A percentile compares a stretch with the other conserved stretches of the same genome.
These are phyloP conservation scores for Saprolegnia parasitica DNA, from an alignment of 352 stramenopile species.

Conservation along the genomic window DNA sequence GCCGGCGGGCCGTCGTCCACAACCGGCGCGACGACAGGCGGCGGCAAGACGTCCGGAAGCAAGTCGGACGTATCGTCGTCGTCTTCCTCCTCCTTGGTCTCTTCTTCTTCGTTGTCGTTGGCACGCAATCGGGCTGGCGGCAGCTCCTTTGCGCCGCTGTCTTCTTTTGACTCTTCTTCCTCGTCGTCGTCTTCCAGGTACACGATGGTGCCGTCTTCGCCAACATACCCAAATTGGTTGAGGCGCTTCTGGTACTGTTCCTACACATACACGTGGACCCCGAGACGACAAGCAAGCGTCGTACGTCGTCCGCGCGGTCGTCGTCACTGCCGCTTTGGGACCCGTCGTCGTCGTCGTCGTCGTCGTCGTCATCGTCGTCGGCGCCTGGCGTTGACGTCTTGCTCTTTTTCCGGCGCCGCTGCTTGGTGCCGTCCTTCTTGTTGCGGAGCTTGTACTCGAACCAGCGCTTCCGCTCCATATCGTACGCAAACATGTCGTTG, in stretches of 20 bases:
- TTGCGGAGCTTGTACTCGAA: slow-evolving; percentile 88
- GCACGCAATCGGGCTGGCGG: slow-evolving; percentile 17
- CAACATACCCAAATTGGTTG: slow-evolving; percentile 94
- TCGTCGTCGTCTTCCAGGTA: slow-evolving; percentile 90
- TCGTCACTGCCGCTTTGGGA: slow-evolving; percentile 57
- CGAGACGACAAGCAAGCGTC: not conserved
- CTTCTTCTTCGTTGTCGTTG: slow-evolving; percentile 34
- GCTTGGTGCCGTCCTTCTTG: slow-evolving; percentile 67
- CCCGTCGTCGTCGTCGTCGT: slow-evolving; percentile 43
- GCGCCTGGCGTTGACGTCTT: slow-evolving; percentile 19
- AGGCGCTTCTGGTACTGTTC: slow-evolving; percentile 35
- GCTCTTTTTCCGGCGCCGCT: slow-evolving; percentile 63
- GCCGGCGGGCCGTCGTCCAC: slow-evolving; percentile 22
- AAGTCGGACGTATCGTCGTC: slow-evolving; percentile 28
- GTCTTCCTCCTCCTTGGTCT: slow-evolving; percentile 34
- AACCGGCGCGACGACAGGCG: slow-evolving; percentile 31
- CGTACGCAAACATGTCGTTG: slow-evolving; percentile 96
- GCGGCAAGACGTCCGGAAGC: slow-evolving; percentile 4
- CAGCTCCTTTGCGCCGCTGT: slow-evolving; percentile 29
- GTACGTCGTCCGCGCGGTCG: slow-evolving; percentile 69
- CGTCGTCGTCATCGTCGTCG: slow-evolving; percentile 33
- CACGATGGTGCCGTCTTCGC: slow-evolving; percentile 93
- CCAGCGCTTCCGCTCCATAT: slow-evolving; percentile 95
- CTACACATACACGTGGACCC: slow-evolving; percentile 20
- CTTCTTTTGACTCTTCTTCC: slow-evolving; percentile 46